Conservation (phyloP, 1,284 basidiomycete genomes). For the Cutaneotrichosporon spelunceum region DNA sequence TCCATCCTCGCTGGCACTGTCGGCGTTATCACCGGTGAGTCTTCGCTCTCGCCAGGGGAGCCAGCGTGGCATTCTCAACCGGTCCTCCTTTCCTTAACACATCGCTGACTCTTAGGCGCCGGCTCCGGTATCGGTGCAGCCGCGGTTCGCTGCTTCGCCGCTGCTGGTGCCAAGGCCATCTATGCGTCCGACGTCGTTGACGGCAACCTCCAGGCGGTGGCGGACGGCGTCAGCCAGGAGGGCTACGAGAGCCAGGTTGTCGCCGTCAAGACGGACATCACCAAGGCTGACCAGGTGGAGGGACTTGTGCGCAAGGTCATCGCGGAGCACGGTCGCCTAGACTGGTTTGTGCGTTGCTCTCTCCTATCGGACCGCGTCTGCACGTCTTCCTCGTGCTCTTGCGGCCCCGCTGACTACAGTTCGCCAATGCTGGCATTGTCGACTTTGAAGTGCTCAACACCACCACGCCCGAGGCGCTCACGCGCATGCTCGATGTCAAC, state of each 20-base stretch:
- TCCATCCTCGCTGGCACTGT: slow-evolving; percentile 14
- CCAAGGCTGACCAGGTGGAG: slow-evolving; percentile 21
- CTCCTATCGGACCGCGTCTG: too few species aligned
- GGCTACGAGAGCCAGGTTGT: slow-evolving; percentile 15
- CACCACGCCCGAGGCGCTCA: slow-evolving; percentile 10
- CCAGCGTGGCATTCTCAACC: too few species aligned
- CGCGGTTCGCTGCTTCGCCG: slow-evolving; percentile 16
- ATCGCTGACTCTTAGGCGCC: slow-evolving; percentile 13
- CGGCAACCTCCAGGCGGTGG: neutral
- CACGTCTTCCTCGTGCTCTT: too few species aligned
- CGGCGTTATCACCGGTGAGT: slow-evolving; percentile 19
- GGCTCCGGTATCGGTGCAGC: slow-evolving; percentile 19
- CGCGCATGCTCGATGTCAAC: slow-evolving; percentile 22
- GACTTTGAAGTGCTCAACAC: slow-evolving; percentile 20
- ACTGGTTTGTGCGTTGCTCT: slow-evolving; percentile 26
- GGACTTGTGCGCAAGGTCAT: slow-evolving; percentile 17
- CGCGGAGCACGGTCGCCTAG: slow-evolving; percentile 18
- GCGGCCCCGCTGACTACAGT: slow-evolving; percentile 5
- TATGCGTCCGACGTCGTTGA: slow-evolving; percentile 18
- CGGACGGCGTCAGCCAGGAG: neutral
- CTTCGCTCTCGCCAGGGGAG: too few species aligned
- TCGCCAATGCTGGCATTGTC: slow-evolving; percentile 23
- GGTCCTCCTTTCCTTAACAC: too few species aligned
- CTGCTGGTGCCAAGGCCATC: slow-evolving; percentile 14
- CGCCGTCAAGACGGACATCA: slow-evolving; percentile 16